Conservation (phyloP, 441 rosid species). For the Populus hybrid region DNA sequence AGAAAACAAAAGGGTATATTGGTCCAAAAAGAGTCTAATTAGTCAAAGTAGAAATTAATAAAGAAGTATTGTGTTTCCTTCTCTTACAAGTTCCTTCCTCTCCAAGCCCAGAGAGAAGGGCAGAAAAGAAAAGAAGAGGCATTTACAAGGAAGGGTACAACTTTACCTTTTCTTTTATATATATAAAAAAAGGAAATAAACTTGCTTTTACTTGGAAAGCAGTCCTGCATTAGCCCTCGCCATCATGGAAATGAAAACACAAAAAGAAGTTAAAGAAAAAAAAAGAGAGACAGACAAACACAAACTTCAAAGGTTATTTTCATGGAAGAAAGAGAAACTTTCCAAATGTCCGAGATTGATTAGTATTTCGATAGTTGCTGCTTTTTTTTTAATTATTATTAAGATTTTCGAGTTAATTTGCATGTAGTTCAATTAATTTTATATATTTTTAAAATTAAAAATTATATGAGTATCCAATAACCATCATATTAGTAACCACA, state of each 20-base stretch:
- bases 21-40: neutral
- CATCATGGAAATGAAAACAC: neutral
- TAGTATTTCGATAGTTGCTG: too few relatives aligned
- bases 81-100: neutral
- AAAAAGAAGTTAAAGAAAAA: neutral
- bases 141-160: conserved; percentile 8
- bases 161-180: neutral
- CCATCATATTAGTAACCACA: too few relatives aligned
- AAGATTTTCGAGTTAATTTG: too few relatives aligned
- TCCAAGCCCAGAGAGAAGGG: neutral
- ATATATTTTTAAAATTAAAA: too few relatives aligned
- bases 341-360: neutral
- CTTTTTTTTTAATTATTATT: too few relatives aligned
- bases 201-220: neutral
- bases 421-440: too few relatives aligned
- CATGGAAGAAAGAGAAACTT: conserved; percentile 16
- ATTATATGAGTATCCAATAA: fast-evolving
- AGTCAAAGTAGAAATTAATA: neutral
- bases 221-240: too few relatives aligned
- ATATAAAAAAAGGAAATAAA: too few relatives aligned
- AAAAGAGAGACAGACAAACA: neutral
- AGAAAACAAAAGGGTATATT: neutral
- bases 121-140: neutral
- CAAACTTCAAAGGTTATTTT: conserved; percentile 16
- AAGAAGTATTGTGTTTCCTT: neutral